These are phyloP conservation scores for Tuber magnatum DNA, from an alignment of 495 filamentous ascomycete species.

Conservation along the genomic window DNA sequence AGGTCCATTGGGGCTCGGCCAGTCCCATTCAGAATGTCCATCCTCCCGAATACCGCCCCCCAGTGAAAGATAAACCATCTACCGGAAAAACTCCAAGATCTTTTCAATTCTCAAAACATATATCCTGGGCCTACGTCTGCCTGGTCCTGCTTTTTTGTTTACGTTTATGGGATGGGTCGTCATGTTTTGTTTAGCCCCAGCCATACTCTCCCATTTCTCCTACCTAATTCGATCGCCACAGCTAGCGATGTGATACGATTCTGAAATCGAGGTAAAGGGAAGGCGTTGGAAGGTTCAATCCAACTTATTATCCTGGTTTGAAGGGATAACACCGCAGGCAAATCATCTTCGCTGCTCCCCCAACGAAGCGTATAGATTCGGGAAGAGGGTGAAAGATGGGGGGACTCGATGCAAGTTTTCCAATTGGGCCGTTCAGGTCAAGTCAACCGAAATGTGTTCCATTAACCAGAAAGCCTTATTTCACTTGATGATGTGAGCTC, in stretches of 20 bases:
- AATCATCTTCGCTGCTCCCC: not conserved
- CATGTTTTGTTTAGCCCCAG: no score
- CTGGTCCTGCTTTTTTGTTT: not conserved
- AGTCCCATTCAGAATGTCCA: not conserved
- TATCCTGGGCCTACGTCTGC: not conserved
- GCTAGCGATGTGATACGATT: not conserved
- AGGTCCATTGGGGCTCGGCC: not conserved
- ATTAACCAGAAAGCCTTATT: not conserved
- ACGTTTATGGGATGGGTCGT: no score
- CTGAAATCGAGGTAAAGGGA: not conserved
- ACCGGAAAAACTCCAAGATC: not conserved
- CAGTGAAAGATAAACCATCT: not conserved
- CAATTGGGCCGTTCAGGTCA: not conserved
- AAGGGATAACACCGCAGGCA: not conserved
- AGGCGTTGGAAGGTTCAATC: not conserved
- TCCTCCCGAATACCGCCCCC: no score
- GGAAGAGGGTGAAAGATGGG: not conserved
- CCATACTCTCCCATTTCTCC: no score
- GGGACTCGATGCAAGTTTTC: not conserved
- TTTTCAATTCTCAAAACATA: not conserved
- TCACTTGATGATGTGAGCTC: not conserved
- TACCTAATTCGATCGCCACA: not conserved
- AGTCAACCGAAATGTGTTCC: not conserved
- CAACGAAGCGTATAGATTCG: not conserved
- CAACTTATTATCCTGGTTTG: no score